phyloP scores from a whole-genome alignment of 2,329 filamentous ascomycete genomes.

The Celoporthe dispersa region DNA sequence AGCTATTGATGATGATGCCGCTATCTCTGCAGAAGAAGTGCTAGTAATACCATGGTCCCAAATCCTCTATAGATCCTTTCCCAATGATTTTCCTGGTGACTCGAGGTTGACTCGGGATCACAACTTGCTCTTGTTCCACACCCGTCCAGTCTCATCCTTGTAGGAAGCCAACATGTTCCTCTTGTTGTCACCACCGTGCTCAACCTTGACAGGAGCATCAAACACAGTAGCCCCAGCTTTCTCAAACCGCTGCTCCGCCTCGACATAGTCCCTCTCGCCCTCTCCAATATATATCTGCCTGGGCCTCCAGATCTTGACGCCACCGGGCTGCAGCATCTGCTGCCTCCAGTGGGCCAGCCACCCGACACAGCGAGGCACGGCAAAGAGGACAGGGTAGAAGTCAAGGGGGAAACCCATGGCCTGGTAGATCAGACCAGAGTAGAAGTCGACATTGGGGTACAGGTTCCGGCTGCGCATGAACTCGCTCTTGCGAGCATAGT shows the following conservation, averaged over 20 bases:
- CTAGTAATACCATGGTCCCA: neutral
- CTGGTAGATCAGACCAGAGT: constrained; percentile 56
- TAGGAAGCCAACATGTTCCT: constrained; percentile 46
- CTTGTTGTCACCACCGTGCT: constrained; percentile 49
- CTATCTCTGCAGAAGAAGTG: neutral
- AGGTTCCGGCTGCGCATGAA: constrained; percentile 54
- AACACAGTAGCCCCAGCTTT: constrained; percentile 40
- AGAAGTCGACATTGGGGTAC: constrained; percentile 58
- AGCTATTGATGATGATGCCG: neutral
- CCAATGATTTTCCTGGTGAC: neutral
- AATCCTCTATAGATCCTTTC: neutral
- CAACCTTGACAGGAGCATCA: constrained; percentile 42
- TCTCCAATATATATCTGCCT: constrained; percentile 54
- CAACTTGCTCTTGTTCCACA: constrained; percentile 37
- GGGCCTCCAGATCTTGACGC: constrained; percentile 57
- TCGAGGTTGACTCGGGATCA: constrained; percentile 23
- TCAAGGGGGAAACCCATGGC: constrained; percentile 58
- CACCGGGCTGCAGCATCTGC: constrained; percentile 50
- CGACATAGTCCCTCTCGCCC: constrained; percentile 49
- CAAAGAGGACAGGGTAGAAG: constrained; percentile 57
- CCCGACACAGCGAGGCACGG: constrained; percentile 54
- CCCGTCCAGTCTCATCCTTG: constrained; percentile 42
- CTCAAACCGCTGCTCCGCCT: constrained; percentile 40
- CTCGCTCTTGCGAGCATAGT: constrained; percentile 50
- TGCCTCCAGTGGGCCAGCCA: constrained; percentile 59